Evolutionary conservation across 139 green algal genomes (phyloP).

Genomic region (Volvox reticuliferus): DNA sequence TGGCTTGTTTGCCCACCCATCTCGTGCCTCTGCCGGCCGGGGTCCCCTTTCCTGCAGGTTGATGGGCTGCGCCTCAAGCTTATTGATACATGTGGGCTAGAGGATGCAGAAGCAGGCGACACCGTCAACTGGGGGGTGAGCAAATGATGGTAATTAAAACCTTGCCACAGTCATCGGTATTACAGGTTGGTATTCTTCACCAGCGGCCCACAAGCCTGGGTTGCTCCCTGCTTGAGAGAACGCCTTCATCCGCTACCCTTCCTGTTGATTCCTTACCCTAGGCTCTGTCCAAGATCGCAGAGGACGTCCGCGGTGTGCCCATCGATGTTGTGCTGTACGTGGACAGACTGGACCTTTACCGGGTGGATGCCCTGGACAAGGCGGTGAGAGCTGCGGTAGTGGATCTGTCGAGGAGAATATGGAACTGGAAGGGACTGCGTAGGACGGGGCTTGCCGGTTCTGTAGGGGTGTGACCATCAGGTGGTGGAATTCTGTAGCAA

Average conservation of each 20-base stretch:
- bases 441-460: no score
- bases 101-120: slow-evolving; percentile 72
- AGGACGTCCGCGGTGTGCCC: slow-evolving; percentile 60
- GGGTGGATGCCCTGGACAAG: slow-evolving; percentile 71
- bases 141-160: no score
- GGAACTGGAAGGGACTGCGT: no score
- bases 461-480: no score
- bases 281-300: slow-evolving; percentile 64
- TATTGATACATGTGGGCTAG: slow-evolving; percentile 73
- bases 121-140: slow-evolving; percentile 57
- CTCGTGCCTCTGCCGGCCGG: no score
- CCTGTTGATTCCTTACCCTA: neutral
- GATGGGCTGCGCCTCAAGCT: slow-evolving; percentile 67
- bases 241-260: neutral
- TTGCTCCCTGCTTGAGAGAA: no score
- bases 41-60: slow-evolving; percentile 3
- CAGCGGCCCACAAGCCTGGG: no score
- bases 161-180: no score
- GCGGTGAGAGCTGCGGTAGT: slow-evolving; percentile 30
- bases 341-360: slow-evolving; percentile 78
- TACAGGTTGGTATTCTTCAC: no score
- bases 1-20: no score
- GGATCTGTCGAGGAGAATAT: no score
- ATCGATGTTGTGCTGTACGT: slow-evolving; percentile 74
- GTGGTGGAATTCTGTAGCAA: no score